Conservation (phyloP, 2,329 filamentous ascomycete species). For the Talaromyces funiculosus region DNA sequence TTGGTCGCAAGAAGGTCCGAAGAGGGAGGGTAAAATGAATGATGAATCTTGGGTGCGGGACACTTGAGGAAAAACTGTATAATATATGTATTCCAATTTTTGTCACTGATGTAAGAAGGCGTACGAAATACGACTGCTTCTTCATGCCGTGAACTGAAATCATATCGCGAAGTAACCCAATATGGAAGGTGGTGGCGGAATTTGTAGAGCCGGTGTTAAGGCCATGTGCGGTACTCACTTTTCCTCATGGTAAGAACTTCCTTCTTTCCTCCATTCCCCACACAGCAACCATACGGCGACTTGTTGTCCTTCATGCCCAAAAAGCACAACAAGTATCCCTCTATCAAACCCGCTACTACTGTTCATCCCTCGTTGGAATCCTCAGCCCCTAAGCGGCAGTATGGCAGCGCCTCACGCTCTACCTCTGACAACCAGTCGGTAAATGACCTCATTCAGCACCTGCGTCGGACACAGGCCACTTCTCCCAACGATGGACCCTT, state of each 20-base stretch:
- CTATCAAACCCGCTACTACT: slow-evolving; percentile 36
- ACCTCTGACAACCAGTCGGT: slow-evolving; percentile 32
- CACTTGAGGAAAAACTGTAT: slow-evolving; percentile 32
- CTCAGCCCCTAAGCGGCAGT: slow-evolving; percentile 24
- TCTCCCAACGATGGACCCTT: slow-evolving; percentile 17
- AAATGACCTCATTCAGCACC: slow-evolving; percentile 44
- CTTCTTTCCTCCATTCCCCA: neutral
- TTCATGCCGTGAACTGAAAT: neutral
- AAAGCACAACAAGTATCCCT: slow-evolving; percentile 37
- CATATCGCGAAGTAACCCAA: neutral
- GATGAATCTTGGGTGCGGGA: slow-evolving; percentile 59
- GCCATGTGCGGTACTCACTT: neutral
- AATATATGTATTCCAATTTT: neutral
- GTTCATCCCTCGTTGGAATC: slow-evolving; percentile 35
- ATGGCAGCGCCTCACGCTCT: slow-evolving; percentile 21
- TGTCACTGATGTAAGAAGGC: neutral
- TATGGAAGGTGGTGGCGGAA: slow-evolving; percentile 1
- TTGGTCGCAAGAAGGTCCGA: slow-evolving; percentile 58
- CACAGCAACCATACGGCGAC: slow-evolving; percentile 1
- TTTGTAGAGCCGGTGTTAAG: neutral
- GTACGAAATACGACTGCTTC: neutral
- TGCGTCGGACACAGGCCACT: slow-evolving; percentile 38
- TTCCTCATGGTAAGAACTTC: neutral
- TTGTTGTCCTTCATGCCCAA: slow-evolving; percentile 40
- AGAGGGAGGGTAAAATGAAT: slow-evolving; percentile 52